Evolutionary conservation across 2,329 filamentous ascomycete genomes (phyloP), one percentile per base, ranked within the genome.

Genomic region (Pyrenophora tritici-repentis): DNA sequence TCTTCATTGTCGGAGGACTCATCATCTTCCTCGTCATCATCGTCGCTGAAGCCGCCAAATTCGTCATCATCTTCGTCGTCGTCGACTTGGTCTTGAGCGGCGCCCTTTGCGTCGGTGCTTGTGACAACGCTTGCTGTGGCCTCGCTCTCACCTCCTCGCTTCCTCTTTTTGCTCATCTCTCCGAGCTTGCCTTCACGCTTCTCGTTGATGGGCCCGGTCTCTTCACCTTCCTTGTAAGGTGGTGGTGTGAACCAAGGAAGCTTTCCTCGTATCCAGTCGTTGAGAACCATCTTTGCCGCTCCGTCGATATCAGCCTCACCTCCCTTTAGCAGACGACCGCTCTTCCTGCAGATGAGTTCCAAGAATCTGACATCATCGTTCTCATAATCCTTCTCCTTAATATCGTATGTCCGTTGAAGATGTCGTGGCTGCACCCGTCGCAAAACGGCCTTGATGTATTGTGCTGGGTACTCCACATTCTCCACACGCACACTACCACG

Each of bases 231-330:
- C 29, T 62, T 65, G 35, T 66, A 60, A 2, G 92, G 91, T 8
- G 91, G 87, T 7, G 91, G 86, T 0, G 90, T 94, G 69, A 91
- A 99, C 94, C 95, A 99, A 1, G 94, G 94, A 20, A 97, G 90
- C 76, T 93, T 97, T 49, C 94, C 94, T 58, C 94, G 81, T 68
- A 97, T 84, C 56, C 97, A 99, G 70, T 99, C 94, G 66, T 96
- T 97, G 53, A 99, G 78, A 1, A 99, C 89, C 86, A 96, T 96
- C 75, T 96, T 96, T 1, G 94, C 94, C 40, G 96, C 91, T 65
- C 92, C 91, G 65, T 97, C 93, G 47, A 97, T 78, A 73, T 99
- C 94, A 3, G 93, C 89, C 72, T 97, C 94, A n/a, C 93, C 94
- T 50, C 90, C 93, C 71, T 91, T 91, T 13, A 97, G 78, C 16